Evolutionary conservation across 768 basidiomycete species (phyloP).

Genomic region (Naematelia encephala): DNA sequence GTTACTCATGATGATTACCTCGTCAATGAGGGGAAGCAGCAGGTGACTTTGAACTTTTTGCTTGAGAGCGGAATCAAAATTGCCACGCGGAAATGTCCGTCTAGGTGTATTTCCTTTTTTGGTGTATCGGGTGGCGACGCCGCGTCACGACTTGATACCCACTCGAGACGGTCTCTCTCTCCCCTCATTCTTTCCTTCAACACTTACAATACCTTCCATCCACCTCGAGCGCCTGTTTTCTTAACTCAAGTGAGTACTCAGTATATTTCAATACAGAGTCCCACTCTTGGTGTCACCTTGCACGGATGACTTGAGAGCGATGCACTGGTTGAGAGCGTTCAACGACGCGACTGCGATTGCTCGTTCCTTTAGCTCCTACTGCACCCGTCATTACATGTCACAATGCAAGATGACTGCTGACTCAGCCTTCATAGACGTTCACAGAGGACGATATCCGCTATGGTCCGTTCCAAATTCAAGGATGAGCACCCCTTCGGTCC

Average conservation of each 20-base stretch:
- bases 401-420: background rate
- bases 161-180: conserved; percentile 4
- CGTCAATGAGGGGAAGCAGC: background rate
- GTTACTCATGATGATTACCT: background rate
- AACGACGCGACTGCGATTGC: too few relatives aligned
- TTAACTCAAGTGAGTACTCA: conserved; percentile 1
- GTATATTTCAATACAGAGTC: too few relatives aligned
- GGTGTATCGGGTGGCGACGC: too few relatives aligned
- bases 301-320: too few relatives aligned
- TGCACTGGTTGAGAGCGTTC: too few relatives aligned
- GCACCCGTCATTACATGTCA: background rate
- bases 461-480: conserved; percentile 55
- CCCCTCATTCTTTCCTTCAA: conserved; percentile 1
- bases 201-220: background rate
- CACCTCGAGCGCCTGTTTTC: background rate
- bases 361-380: too few relatives aligned
- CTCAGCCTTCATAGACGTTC: background rate
- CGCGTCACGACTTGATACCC: conserved; percentile 15
- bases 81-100: too few relatives aligned
- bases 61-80: background rate
- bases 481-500: conserved; percentile 98
- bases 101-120: too few relatives aligned
- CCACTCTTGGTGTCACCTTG: too few relatives aligned
- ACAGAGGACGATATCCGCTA: conserved; percentile 14
- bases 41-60: background rate